Evolutionary conservation across 768 basidiomycete genomes (phyloP).

Genomic region (Pisolithus marmoratus): DNA sequence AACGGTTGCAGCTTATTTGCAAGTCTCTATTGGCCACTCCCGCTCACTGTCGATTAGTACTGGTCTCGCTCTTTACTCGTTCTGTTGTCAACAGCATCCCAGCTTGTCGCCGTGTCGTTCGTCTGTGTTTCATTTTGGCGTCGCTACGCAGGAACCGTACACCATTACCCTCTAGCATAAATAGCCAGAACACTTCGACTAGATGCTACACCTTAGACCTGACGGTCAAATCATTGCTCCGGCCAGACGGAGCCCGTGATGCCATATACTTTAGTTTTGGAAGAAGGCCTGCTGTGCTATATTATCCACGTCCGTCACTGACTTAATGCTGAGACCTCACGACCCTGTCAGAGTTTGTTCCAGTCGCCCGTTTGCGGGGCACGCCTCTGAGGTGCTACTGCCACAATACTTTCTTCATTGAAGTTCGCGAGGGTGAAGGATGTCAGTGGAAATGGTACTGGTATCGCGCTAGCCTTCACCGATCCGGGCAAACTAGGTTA

Average conservation of each 20-base stretch:
- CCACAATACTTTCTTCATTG: background rate
- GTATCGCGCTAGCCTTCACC: background rate
- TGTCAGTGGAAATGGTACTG: background rate
- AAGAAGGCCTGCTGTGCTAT: conserved; percentile 1
- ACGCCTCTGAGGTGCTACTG: background rate
- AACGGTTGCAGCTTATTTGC: no score
- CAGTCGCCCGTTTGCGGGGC: background rate
- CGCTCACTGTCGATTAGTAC: no score
- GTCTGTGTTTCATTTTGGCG: no score
- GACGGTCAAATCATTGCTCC: background rate
- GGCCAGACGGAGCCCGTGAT: background rate
- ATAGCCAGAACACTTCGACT: conserved; percentile 1
- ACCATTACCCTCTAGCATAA: no score
- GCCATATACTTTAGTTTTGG: background rate
- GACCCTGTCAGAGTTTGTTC: background rate
- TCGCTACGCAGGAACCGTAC: no score
- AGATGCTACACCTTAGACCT: background rate
- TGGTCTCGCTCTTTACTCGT: no score
- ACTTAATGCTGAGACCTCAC: background rate
- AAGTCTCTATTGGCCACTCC: no score
- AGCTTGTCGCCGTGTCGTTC: no score
- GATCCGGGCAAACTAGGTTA: background rate
- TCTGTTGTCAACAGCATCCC: no score
- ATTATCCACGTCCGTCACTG: background rate
- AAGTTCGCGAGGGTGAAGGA: conserved; percentile 4